These are phyloP conservation scores for Pseudogymnoascus sp. DNA, from an alignment of 2,329 filamentous ascomycete genomes.

Conservation along the genomic window DNA sequence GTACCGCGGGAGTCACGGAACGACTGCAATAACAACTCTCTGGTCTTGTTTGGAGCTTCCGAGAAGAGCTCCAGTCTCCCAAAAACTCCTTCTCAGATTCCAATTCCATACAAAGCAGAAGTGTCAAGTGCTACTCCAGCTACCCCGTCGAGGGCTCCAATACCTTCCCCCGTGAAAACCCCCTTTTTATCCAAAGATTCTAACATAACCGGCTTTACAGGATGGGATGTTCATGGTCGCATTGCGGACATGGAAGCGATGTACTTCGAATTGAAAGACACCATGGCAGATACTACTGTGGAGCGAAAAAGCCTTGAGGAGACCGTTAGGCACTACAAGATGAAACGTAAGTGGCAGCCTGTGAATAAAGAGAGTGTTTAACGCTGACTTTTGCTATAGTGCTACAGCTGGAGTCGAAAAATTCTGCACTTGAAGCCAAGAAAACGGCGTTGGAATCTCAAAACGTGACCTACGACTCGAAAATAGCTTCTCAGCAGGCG, in stretches of 20 bases:
- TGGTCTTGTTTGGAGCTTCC: conserved; percentile 21
- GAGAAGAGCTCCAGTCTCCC: conserved; percentile 13
- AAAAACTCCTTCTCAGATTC: conserved; percentile 28
- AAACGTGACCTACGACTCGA: conserved; percentile 40
- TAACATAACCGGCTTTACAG: conserved; percentile 56
- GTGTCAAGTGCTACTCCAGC: conserved; percentile 17
- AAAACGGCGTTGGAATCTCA: conserved; percentile 16
- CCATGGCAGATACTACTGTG: conserved; percentile 59
- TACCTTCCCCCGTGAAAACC: conserved; percentile 32
- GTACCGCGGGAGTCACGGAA: conserved; percentile 17
- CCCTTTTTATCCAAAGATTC: conserved; percentile 63
- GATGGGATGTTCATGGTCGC: conserved; percentile 70
- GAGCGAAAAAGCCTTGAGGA: conserved; percentile 66
- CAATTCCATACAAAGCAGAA: conserved; percentile 23
- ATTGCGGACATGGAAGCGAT: conserved; percentile 69
- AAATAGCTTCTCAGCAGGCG: conserved; percentile 48
- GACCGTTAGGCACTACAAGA: conserved; percentile 63
- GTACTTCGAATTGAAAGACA: conserved; percentile 61
- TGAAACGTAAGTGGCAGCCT: conserved; percentile 34
- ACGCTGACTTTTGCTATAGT: conserved; percentile 12
- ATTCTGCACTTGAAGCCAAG: neutral
- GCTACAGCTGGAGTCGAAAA: neutral
- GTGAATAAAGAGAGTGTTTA: conserved; percentile 11
- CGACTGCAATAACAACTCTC: conserved; percentile 18
- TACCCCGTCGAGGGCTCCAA: conserved; percentile 34